These are phyloP conservation scores for Lodderomyces parapsilosis DNA, from an alignment of 1,139 yeast genomes.

Conservation along the genomic window DNA sequence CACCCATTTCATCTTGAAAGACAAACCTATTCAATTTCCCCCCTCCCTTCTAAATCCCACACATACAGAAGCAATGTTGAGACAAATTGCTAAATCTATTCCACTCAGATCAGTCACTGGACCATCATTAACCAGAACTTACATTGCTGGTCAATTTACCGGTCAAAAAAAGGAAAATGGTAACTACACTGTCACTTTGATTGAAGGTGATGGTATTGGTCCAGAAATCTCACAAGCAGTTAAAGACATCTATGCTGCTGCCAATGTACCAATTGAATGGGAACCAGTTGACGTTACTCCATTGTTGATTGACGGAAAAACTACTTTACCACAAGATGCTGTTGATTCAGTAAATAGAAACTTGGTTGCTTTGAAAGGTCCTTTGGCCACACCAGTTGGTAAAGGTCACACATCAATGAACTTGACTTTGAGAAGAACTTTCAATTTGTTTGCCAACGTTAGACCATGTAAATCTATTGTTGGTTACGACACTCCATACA, in stretches of 20 bases:
- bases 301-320: constrained; percentile 84
- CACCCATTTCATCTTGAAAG: background rate
- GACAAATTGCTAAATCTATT: constrained; percentile 38
- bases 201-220: constrained; percentile 99
- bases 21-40: background rate
- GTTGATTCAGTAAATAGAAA: constrained; percentile 90
- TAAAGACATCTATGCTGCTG: constrained; percentile 87
- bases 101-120: constrained; percentile 15
- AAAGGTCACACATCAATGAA: constrained; percentile 98
- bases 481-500: constrained; percentile 94
- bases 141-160: constrained; percentile 51
- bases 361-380: constrained; percentile 95
- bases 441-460: constrained; percentile 92
- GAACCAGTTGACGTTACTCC: constrained; percentile 97
- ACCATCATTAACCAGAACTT: constrained; percentile 40
- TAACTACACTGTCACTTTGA: constrained; percentile 88
- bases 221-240: constrained; percentile 93
- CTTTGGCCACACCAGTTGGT: constrained; percentile 97
- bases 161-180: constrained; percentile 53
- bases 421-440: constrained; percentile 95
- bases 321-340: constrained; percentile 91
- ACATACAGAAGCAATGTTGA: constrained; percentile 31
- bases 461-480: constrained; percentile 94
- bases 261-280: constrained; percentile 95
- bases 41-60: constrained; percentile 5